Conservation (phyloP, 306 rosid species). For the Erythrophleum fordii region DNA sequence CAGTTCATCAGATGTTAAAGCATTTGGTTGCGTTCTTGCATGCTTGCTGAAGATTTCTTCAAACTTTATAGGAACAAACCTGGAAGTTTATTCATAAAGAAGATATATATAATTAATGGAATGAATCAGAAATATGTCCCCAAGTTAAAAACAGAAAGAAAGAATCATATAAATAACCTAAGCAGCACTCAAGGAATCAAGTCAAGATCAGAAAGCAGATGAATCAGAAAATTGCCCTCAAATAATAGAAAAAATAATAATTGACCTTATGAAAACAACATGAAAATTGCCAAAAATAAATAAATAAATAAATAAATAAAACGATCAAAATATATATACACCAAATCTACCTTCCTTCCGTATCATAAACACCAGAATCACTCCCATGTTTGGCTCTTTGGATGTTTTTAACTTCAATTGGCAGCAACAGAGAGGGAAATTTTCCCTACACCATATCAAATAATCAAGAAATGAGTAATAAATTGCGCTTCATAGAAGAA, state of each 20-base stretch:
- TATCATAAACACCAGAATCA: constrained; percentile 80
- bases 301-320: not conserved
- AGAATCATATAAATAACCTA: no score
- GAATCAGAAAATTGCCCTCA: no score
- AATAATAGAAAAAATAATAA: no score
- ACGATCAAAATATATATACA: no score
- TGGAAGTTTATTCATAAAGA: constrained; percentile 3
- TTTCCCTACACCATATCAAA: constrained; percentile 60
- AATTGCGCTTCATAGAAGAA: no score
- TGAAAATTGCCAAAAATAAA: no score
- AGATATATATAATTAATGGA: not conserved
- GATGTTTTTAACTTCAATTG: constrained; percentile 71
- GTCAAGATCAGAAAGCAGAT: no score
- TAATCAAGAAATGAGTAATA: no score
- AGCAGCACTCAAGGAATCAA: no score
- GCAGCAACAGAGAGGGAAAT: constrained; percentile 58
- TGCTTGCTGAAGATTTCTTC: constrained; percentile 78
- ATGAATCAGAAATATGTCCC: no score
- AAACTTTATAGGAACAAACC: constrained; percentile 78
- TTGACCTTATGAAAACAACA: no score
- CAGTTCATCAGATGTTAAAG: constrained; percentile 76
- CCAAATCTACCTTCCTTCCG: constrained; percentile 71
- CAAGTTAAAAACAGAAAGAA: no score
- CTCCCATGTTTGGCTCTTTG: constrained; percentile 72
- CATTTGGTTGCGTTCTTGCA: constrained; percentile 49